Percentiles rank a stretch among this genome's conserved stretches.
phyloP scores from a whole-genome alignment of 2,329 filamentous ascomycete species.

The Alternaria solani region DNA sequence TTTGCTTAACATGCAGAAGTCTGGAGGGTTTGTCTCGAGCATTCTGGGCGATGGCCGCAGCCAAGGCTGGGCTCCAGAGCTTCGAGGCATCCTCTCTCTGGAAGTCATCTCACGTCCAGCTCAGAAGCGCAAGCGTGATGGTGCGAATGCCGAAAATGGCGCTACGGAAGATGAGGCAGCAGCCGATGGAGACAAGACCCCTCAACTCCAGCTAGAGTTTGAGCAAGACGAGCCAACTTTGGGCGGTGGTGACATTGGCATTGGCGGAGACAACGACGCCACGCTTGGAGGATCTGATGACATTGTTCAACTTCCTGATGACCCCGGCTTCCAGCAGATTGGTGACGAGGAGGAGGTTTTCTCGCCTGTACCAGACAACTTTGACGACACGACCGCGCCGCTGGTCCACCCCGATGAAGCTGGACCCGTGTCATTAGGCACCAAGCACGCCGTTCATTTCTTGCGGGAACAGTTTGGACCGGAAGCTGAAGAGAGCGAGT shows the following conservation, averaged over 20 bases:
- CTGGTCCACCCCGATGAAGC: conserved; percentile 82
- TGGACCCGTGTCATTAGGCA: conserved; percentile 87
- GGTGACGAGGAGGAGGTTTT: conserved; percentile 49
- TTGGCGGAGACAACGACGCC: conserved; percentile 47
- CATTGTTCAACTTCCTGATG: conserved; percentile 42
- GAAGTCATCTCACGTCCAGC: conserved; percentile 78
- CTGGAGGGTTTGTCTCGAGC: conserved; percentile 85
- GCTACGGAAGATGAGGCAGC: conserved; percentile 68
- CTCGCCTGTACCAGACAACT: conserved; percentile 60
- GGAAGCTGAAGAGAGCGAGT: conserved; percentile 70
- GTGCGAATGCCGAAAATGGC: conserved; percentile 81
- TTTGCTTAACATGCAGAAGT: conserved; percentile 90
- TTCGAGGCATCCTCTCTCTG: conserved; percentile 89
- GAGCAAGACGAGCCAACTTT: conserved; percentile 59
- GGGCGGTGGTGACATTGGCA: conserved; percentile 55
- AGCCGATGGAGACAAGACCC: conserved; percentile 65
- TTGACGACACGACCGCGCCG: conserved; percentile 80
- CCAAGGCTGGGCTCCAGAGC: conserved; percentile 86
- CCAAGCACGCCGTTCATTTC: conserved; percentile 94
- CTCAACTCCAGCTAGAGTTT: conserved; percentile 71
- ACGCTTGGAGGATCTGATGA: conserved; percentile 38
- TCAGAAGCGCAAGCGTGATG: conserved; percentile 94
- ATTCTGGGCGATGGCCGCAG: conserved; percentile 83
- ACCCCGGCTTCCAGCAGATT: conserved; percentile 33
- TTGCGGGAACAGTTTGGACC: conserved; percentile 86